A percentile compares a stretch with the other conserved stretches of the same genome.
Evolutionary conservation across 768 basidiomycete species (phyloP).

Genomic region (Leccinellum luteum): DNA sequence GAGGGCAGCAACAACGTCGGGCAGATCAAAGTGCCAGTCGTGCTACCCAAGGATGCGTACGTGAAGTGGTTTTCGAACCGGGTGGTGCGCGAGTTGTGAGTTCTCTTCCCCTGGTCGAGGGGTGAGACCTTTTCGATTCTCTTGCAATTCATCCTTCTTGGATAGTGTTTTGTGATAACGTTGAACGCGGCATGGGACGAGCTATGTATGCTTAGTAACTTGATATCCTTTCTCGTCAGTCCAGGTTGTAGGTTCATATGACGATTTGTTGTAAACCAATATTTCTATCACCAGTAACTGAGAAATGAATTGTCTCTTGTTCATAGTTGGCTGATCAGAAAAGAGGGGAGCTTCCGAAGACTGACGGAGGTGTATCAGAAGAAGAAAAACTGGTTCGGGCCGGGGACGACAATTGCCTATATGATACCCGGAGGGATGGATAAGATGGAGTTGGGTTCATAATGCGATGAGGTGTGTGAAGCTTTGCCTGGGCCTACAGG

Average conservation of each 20-base stretch:
- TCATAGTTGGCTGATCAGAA: constrained; percentile 65
- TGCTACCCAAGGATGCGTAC: neutral
- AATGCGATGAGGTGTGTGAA: constrained; percentile 91
- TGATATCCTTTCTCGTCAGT: neutral
- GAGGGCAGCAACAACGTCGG: neutral
- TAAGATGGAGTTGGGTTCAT: too few relatives aligned
- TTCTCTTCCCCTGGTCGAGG: neutral
- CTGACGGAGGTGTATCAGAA: constrained; percentile 57
- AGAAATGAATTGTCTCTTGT: constrained; percentile 32
- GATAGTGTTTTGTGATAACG: neutral
- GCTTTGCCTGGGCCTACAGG: constrained; percentile 82
- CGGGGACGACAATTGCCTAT: constrained; percentile 63
- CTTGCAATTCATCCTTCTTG: neutral
- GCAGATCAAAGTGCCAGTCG: neutral
- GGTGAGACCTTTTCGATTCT: neutral
- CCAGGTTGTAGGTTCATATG: neutral
- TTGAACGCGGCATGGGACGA: neutral
- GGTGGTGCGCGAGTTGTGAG: neutral
- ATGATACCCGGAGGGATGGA: constrained; percentile 29
- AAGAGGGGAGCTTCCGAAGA: constrained; percentile 59
- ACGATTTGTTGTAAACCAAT: neutral
- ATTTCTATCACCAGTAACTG: neutral
- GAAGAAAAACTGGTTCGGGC: constrained; percentile 78
- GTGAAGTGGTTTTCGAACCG: neutral
- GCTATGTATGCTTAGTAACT: neutral